These are phyloP conservation scores for Echium plantagineum DNA, from an alignment of 257 asterid genomes.

Conservation along the genomic window DNA sequence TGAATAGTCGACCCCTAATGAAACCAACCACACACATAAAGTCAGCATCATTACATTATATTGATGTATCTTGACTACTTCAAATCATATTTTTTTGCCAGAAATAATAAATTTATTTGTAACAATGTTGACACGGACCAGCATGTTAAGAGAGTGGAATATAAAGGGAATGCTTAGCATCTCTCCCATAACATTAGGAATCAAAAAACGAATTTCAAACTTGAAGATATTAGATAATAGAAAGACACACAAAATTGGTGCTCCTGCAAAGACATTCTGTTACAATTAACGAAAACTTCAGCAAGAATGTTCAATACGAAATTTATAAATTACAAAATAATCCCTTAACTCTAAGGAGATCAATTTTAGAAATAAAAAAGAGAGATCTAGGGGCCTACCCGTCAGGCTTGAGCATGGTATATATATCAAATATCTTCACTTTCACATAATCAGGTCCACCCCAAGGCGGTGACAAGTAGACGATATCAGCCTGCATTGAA, in stretches of 20 bases:
- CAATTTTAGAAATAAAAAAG: slow-evolving; percentile 1
- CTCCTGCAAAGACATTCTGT: not conserved
- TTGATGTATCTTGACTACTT: not conserved
- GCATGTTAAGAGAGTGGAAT: too few relatives aligned
- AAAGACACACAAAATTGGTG: too few relatives aligned
- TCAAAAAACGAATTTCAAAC: too few relatives aligned
- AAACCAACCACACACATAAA: slow-evolving; percentile 1
- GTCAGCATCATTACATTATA: slow-evolving; percentile 5
- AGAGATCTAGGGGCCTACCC: slow-evolving; percentile 53
- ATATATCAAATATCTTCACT: slow-evolving; percentile 56
- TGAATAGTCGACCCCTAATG: slow-evolving; percentile 46
- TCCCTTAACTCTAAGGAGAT: not conserved
- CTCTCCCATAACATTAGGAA: too few relatives aligned
- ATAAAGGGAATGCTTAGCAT: too few relatives aligned
- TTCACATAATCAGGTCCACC: slow-evolving; percentile 90
- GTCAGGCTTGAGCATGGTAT: slow-evolving; percentile 80
- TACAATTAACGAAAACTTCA: not conserved
- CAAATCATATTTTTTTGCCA: not conserved
- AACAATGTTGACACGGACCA: too few relatives aligned
- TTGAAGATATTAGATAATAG: too few relatives aligned
- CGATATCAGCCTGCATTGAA: slow-evolving; percentile 58
- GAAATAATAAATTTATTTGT: too few relatives aligned
- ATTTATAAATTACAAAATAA: not conserved
- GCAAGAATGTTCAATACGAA: slow-evolving; percentile 5
- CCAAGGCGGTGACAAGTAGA: slow-evolving; percentile 96